phyloP scores from a whole-genome alignment of 2,329 filamentous ascomycete genomes.

The Ceratocystis colombiana region DNA sequence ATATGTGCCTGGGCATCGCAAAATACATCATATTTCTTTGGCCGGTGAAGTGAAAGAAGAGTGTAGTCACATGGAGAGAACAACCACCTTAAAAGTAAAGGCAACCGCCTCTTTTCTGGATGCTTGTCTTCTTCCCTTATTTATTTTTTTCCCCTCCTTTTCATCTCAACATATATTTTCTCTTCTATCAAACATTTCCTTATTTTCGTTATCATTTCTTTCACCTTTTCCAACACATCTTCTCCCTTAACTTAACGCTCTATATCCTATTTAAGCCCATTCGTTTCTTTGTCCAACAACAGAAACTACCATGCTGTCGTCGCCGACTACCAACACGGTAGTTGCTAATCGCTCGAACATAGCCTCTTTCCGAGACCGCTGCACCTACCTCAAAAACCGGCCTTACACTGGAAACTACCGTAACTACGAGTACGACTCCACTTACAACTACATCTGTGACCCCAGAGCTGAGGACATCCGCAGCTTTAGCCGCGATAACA shows the following conservation, averaged over 20 bases:
- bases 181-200: not conserved
- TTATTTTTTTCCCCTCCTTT: no score
- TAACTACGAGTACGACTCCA: not conserved
- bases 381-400: not conserved
- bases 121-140: not conserved
- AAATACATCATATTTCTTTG: no score
- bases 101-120: no score
- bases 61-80: no score
- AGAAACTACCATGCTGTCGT: not conserved
- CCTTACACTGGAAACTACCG: not conserved
- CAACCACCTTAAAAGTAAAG: no score
- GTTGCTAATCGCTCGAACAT: not conserved
- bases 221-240: not conserved
- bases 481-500: no score
- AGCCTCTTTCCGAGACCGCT: not conserved
- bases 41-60: no score
- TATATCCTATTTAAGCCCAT: not conserved
- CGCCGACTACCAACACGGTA: not conserved
- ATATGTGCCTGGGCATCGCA: no score
- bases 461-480: not conserved
- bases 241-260: not conserved
- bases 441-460: slow-evolving; percentile 1
- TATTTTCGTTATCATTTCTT: not conserved
- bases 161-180: not conserved
- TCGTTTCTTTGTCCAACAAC: not conserved